Evolutionary conservation across 78 protist genomes (phyloP).

Genomic region (Capsaspora owczarzaki): DNA sequence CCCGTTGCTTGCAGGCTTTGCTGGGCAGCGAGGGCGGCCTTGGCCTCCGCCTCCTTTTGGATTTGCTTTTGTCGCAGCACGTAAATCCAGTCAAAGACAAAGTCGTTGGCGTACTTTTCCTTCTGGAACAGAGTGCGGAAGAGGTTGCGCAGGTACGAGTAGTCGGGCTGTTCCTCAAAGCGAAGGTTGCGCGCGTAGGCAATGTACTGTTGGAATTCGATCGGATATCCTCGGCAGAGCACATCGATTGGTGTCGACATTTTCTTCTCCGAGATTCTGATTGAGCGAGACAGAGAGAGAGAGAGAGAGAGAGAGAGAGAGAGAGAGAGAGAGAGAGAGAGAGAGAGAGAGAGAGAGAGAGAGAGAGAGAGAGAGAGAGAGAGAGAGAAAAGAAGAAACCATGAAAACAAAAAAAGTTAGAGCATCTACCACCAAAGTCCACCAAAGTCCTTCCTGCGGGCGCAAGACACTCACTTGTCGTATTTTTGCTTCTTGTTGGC

Average conservation of each 20-base stretch:
- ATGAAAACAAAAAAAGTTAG: no score
- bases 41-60: background rate
- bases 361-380: no score
- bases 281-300: no score
- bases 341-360: no score
- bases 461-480: no score
- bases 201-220: slow-evolving; percentile 54
- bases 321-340: no score
- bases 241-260: slow-evolving; percentile 46
- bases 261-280: slow-evolving; percentile 50
- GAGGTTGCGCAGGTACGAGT: slow-evolving; percentile 46
- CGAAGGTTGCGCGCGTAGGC: slow-evolving; percentile 49
- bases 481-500: slow-evolving; percentile 37
- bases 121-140: slow-evolving; percentile 48
- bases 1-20: background rate
- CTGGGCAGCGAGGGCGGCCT: background rate
- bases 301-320: no score
- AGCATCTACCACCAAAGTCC: no score
- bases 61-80: background rate
- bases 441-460: no score
- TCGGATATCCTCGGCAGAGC: slow-evolving; percentile 41
- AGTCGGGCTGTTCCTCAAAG: slow-evolving; percentile 75
- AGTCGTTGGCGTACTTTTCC: slow-evolving; percentile 30
- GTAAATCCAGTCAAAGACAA: background rate
- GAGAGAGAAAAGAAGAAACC: no score